Evolutionary conservation across 1,139 yeast genomes (phyloP).

Genomic region (Debaryomycetaceae sp.): DNA sequence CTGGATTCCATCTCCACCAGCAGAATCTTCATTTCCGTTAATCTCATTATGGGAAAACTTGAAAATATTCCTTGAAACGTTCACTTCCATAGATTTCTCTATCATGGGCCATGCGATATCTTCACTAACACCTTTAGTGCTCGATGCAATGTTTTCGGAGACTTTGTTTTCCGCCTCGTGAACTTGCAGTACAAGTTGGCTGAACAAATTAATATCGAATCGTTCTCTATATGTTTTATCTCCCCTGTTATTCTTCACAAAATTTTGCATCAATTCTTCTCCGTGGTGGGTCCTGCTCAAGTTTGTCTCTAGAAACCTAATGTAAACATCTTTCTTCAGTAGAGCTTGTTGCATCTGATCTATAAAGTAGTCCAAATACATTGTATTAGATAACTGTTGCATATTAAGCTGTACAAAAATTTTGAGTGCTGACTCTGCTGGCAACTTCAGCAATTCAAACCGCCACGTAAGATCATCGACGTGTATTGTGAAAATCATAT

Average conservation of each 20-base stretch:
- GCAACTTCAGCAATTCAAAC: slow-evolving; percentile 13
- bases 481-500: not conserved
- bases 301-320: slow-evolving; percentile 32
- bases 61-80: slow-evolving; percentile 2
- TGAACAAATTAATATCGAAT: slow-evolving; percentile 11
- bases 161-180: slow-evolving; percentile 4
- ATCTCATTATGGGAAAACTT: not conserved
- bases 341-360: slow-evolving; percentile 20
- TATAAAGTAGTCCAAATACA: slow-evolving; percentile 18
- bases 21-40: not conserved
- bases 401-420: slow-evolving; percentile 19
- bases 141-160: not conserved
- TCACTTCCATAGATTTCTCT: slow-evolving; percentile 2
- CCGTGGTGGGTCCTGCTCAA: slow-evolving; percentile 34
- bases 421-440: slow-evolving; percentile 7
- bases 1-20: not conserved
- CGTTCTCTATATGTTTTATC: slow-evolving; percentile 12
- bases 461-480: slow-evolving; percentile 19
- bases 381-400: slow-evolving; percentile 23
- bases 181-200: not conserved
- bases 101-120: slow-evolving; percentile 12
- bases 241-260: slow-evolving; percentile 14
- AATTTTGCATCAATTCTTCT: slow-evolving; percentile 28
- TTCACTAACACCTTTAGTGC: not conserved
- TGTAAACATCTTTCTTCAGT: slow-evolving; percentile 31